Base-by-base conservation (phyloP, 1,284 basidiomycete species). In the Thecaphora thlaspeos region DNA sequence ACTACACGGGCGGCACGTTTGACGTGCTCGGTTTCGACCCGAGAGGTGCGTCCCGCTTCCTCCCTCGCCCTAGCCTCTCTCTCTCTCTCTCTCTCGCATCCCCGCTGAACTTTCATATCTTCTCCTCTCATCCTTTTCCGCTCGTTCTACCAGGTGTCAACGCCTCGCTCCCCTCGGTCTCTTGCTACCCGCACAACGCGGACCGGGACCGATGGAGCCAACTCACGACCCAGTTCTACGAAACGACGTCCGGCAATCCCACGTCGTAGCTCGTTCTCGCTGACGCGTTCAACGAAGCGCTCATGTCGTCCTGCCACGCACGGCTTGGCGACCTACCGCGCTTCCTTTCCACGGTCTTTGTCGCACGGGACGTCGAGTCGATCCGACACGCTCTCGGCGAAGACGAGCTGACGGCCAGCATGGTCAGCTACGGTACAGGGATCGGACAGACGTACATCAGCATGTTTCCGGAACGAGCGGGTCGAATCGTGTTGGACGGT, bases 1-100 rank as follows among this genome's bases (percentile, higher is more conserved):
- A 30, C 17, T 67, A 54, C 40, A 55, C 55, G 11, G 28, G 63
- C 41, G 12, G 21, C 5, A 57, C 45, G 4, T 51, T 51, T 9
- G 64, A 67, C 24, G 53, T 67, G 4, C 43, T 67, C 0, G 64
- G 64, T 0, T 67, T 55, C 48, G 64, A 67, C 41, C 64, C 64
- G 0, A 39, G 64, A 1, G 26, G n/a, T n/a, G n/a, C n/a, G n/a
- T n/a, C n/a, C n/a, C n/a, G n/a, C n/a, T n/a, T n/a, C n/a, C n/a
- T n/a, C n/a, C n/a, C n/a, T n/a, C n/a, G n/a, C n/a, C n/a, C n/a
- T n/a, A n/a, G n/a, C n/a, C n/a, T n/a, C n/a, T n/a, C n/a, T n/a
- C n/a, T n/a, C n/a, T n/a, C n/a, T n/a, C n/a, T n/a, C n/a, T n/a
- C n/a, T n/a, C n/a, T n/a, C n/a, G n/a, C n/a, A n/a, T n/a, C n/a